Base-by-base conservation (phyloP, 306 rosid genomes). In the Calophaca sinica region DNA sequence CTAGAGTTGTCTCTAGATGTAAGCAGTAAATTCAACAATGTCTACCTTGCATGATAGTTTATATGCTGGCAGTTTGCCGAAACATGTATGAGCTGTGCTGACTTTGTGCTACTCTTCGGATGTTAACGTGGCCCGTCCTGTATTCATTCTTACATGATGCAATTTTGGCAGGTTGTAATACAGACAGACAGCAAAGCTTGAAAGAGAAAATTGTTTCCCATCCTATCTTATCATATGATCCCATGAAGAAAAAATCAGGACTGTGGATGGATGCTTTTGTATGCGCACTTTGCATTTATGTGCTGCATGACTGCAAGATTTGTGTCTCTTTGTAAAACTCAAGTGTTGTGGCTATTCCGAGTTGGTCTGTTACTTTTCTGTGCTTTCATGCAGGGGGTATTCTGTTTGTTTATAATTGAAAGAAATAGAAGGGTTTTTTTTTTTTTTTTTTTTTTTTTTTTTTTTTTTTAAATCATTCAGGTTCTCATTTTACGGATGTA, bases 231-330 rank as follows among this genome's bases (percentile, higher is more conserved):
- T 20, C 26, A 20, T 20, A 20, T 20, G 26, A 20, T 20, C 42
- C 57, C 72, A 74, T 59, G 51, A 74, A 54, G 45, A 33, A 57
- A 20, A 52, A 68, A 62, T 68, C 45, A 11, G 70, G 70, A 68
- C 36, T 77, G 62, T 46, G 75, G 53, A 42, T 60, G 76, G 62
- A 51, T 59, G n/a, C n/a, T n/a, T n/a, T n/a, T n/a, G 75, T 20
- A 20, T 6, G 48, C 69, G 71, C 63, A 77, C 75, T 77, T 82
- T 70, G 81, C 80, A 75, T 74, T 84, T 81, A 58, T 80, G 76
- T 79, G 92, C 86, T 89, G 90, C 86, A 75, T 85, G 78, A 88
- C 82, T 89, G 80, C 69, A 73, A 68, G 77, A 63, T 68, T 58
- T 74, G 76, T 84, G 80, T 46, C 74, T 67, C 77, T 80, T 67